These are phyloP conservation scores for Trametes pubescens DNA, from an alignment of 1,284 basidiomycete genomes.

Conservation along the genomic window DNA sequence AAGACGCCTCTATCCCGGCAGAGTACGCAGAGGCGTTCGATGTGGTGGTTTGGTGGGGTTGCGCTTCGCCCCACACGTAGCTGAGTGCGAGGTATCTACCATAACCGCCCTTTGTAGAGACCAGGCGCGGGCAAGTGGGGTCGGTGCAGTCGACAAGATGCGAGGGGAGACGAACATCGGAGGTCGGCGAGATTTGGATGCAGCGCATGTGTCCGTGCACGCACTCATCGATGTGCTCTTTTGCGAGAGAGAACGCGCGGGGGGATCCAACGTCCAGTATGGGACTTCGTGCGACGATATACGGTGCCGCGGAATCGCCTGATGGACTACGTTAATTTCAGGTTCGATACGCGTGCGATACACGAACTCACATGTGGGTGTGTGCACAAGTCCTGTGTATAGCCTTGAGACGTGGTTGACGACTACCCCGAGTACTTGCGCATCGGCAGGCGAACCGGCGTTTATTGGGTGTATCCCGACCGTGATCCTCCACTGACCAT, in stretches of 20 bases:
- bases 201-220: background rate
- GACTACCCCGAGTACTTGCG: background rate
- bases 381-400: background rate
- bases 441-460: background rate
- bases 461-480: background rate
- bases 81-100: slow-evolving; percentile 22
- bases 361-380: background rate
- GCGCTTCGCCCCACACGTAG: slow-evolving; percentile 27
- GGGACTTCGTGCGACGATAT: background rate
- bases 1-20: background rate
- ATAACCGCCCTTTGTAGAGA: background rate
- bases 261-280: background rate
- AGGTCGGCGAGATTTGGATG: no score
- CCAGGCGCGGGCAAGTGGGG: background rate
- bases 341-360: background rate
- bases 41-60: slow-evolving; percentile 10
- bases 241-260: background rate
- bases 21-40: slow-evolving; percentile 5
- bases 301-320: background rate
- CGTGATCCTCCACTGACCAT: background rate
- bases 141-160: slow-evolving; percentile 20
- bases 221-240: background rate
- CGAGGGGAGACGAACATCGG: slow-evolving; percentile 13
- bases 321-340: background rate
- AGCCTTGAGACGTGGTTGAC: background rate